Percentiles rank a stretch among this genome's conserved stretches.
Conservation (phyloP, 805 yeast genomes). For the Blastobotrys parvus region DNA sequence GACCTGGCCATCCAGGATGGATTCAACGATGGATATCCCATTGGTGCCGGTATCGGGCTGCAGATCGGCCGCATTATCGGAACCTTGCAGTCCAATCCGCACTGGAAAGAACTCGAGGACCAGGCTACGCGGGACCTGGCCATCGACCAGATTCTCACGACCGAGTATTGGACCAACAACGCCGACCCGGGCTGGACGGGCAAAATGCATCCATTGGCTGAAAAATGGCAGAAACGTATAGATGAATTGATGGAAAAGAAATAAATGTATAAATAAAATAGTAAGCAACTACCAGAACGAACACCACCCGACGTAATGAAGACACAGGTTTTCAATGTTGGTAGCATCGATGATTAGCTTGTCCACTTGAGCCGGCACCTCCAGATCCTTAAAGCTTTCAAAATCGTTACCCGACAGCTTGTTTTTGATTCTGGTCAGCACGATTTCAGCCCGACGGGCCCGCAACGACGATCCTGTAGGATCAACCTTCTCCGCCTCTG, state of each 20-base stretch:
- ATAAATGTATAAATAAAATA: background rate
- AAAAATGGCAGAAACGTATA: slow-evolving; percentile 36
- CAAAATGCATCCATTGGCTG: slow-evolving; percentile 33
- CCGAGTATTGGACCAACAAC: slow-evolving; percentile 42
- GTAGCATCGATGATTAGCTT: slow-evolving; percentile 93
- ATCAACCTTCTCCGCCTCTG: slow-evolving; percentile 64
- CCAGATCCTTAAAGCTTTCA: slow-evolving; percentile 57
- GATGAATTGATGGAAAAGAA: background rate
- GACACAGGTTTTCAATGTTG: slow-evolving; percentile 89
- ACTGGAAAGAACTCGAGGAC: slow-evolving; percentile 25
- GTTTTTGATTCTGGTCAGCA: slow-evolving; percentile 81
- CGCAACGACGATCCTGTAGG: slow-evolving; percentile 60
- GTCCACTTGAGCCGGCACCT: slow-evolving; percentile 86
- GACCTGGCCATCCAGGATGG: slow-evolving; percentile 68
- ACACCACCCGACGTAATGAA: slow-evolving; percentile 98
- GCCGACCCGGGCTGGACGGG: slow-evolving; percentile 22
- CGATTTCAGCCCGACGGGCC: slow-evolving; percentile 85
- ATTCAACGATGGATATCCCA: slow-evolving; percentile 70
- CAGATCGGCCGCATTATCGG: slow-evolving; percentile 61
- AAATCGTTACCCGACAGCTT: slow-evolving; percentile 93
- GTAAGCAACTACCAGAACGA: slow-evolving; percentile 94
- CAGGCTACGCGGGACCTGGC: slow-evolving; percentile 40
- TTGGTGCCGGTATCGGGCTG: slow-evolving; percentile 65
- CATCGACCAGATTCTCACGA: slow-evolving; percentile 49
- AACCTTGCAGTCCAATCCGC: slow-evolving; percentile 33